Conservation (phyloP, 805 yeast genomes). For the Yarrowia yakushimensis region DNA sequence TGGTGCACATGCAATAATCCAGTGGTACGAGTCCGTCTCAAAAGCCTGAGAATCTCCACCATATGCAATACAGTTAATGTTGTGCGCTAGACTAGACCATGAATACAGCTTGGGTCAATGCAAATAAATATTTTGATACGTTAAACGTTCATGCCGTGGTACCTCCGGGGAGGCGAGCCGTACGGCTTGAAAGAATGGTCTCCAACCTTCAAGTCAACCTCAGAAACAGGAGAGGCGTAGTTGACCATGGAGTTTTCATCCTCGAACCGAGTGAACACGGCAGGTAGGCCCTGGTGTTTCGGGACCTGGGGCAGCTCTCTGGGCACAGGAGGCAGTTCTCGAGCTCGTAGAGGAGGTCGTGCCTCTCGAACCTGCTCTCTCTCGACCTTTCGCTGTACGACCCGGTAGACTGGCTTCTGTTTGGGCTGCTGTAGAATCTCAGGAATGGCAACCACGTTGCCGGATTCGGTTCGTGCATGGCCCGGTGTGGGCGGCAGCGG, state of each 20-base stretch:
- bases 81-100: too few relatives aligned
- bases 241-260: slow-evolving; percentile 22
- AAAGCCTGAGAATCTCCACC: too few relatives aligned
- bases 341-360: neutral
- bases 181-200: slow-evolving; percentile 28
- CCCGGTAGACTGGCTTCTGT: neutral
- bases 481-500: slow-evolving; percentile 12
- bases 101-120: neutral
- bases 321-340: slow-evolving; percentile 3
- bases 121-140: slow-evolving; percentile 12
- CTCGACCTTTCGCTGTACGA: neutral
- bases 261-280: slow-evolving; percentile 16
- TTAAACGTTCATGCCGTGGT: slow-evolving; percentile 27
- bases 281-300: slow-evolving; percentile 4
- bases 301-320: neutral
- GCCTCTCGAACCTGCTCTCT: neutral
- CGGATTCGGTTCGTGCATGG: slow-evolving; percentile 6
- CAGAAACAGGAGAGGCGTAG: neutral
- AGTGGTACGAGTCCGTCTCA: too few relatives aligned
- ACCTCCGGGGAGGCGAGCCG: slow-evolving; percentile 28
- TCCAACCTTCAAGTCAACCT: slow-evolving; percentile 24
- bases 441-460: slow-evolving; percentile 4
- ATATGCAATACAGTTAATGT: too few relatives aligned
- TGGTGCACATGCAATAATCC: too few relatives aligned
- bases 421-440: slow-evolving; percentile 14